These are phyloP conservation scores for Trametopsis cervina DNA, from an alignment of 768 basidiomycete genomes.

Conservation along the genomic window DNA sequence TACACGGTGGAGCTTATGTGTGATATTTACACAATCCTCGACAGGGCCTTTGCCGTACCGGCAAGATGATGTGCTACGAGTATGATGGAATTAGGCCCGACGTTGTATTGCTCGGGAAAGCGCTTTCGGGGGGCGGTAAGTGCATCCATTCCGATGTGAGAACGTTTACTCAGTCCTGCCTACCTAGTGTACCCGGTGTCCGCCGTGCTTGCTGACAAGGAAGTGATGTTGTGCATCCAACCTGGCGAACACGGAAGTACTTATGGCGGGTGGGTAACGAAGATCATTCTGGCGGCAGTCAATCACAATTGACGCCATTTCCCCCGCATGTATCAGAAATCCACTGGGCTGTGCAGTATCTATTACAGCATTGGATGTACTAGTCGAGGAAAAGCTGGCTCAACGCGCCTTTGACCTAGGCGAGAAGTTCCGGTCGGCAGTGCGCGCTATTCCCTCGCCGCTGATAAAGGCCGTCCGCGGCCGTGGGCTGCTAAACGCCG, in stretches of 20 bases:
- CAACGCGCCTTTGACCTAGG: slow-evolving; percentile 78
- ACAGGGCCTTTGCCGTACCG: slow-evolving; percentile 89
- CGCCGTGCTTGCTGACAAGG: slow-evolving; percentile 83
- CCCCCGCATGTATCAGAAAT: slow-evolving; percentile 45
- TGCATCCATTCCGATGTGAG: slow-evolving; percentile 10
- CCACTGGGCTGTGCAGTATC: slow-evolving; percentile 96
- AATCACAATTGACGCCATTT: slow-evolving; percentile 1
- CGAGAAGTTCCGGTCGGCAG: slow-evolving; percentile 63
- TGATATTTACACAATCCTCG: background rate
- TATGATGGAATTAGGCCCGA: slow-evolving; percentile 88
- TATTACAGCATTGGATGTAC: slow-evolving; percentile 86
- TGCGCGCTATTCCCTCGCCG: slow-evolving; percentile 57
- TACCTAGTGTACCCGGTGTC: slow-evolving; percentile 88
- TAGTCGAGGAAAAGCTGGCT: slow-evolving; percentile 79
- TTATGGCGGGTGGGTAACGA: slow-evolving; percentile 75
- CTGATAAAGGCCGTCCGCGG: slow-evolving; percentile 79
- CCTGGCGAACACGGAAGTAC: slow-evolving; percentile 97
- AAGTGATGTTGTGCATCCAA: slow-evolving; percentile 90
- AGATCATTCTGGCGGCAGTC: slow-evolving; percentile 3
- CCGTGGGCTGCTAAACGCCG: slow-evolving; percentile 83
- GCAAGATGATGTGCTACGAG: slow-evolving; percentile 88
- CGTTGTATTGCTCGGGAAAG: slow-evolving; percentile 90
- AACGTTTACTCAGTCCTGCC: background rate
- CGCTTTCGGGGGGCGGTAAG: slow-evolving; percentile 89
- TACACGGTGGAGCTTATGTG: background rate